phyloP scores from a whole-genome alignment of 2,329 filamentous ascomycete species.

The Aspergillus candidus region DNA sequence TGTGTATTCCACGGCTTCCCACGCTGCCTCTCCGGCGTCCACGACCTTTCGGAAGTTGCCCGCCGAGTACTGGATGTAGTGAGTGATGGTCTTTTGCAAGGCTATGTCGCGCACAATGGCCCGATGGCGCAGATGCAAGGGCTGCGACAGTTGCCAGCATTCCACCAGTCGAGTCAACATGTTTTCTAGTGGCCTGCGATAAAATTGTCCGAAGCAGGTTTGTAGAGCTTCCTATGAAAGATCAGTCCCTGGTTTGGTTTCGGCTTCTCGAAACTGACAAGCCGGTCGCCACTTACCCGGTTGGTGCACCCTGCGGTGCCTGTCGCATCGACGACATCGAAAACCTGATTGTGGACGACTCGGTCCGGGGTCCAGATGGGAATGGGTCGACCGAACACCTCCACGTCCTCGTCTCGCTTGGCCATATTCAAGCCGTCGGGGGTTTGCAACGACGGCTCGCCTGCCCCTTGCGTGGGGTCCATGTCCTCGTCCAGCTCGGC shows the following conservation, averaged over 20 bases:
- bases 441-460: constrained; percentile 2
- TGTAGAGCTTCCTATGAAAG: constrained; percentile 34
- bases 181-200: constrained; percentile 50
- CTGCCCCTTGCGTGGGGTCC: constrained; percentile 18
- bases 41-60: constrained; percentile 50
- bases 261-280: not conserved
- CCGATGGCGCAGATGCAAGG: constrained; percentile 51
- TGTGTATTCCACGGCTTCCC: constrained; percentile 47
- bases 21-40: constrained; percentile 43
- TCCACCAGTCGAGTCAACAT: constrained; percentile 49
- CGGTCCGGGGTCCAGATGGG: constrained; percentile 53
- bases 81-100: constrained; percentile 41
- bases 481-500: constrained; percentile 32
- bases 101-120: constrained; percentile 51
- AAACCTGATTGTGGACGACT: constrained; percentile 47
- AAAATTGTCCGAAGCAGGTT: constrained; percentile 46
- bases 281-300: constrained; percentile 24
- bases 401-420: constrained; percentile 18
- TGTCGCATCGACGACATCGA: constrained; percentile 42
- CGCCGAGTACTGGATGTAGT: constrained; percentile 52
- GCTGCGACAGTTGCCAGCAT: constrained; percentile 54
- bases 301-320: constrained; percentile 48
- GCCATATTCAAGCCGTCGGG: constrained; percentile 15
- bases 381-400: constrained; percentile 33
- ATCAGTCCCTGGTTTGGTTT: constrained; percentile 1